phyloP scores from a whole-genome alignment of 495 filamentous ascomycete species.

The Copromyces sp. region DNA sequence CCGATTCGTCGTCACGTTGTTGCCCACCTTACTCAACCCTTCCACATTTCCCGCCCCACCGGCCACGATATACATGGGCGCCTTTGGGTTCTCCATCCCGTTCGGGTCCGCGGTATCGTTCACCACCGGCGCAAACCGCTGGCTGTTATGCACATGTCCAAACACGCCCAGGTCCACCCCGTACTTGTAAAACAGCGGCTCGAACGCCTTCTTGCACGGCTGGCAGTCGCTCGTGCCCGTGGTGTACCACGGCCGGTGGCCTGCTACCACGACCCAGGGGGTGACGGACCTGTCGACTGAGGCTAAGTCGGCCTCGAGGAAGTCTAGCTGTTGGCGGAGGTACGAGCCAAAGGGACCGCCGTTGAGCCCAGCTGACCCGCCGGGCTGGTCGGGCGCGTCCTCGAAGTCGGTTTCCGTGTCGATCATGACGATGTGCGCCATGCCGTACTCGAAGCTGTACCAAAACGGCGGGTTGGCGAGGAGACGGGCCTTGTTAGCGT shows the following conservation, averaged over 20 bases:
- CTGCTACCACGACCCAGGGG: conserved; percentile 49
- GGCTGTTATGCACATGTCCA: conserved; percentile 47
- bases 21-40: conserved; percentile 29
- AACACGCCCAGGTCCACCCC: conserved; percentile 52
- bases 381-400: conserved; percentile 33
- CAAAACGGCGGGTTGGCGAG: conserved; percentile 52
- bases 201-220: conserved; percentile 47
- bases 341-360: conserved; percentile 42
- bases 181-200: conserved; percentile 47
- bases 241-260: conserved; percentile 53
- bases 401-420: conserved; percentile 47
- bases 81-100: conserved; percentile 41
- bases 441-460: conserved; percentile 56
- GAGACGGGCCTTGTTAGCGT: conserved; percentile 36
- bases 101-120: conserved; percentile 35
- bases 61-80: conserved; percentile 47
- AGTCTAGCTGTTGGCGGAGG: conserved; percentile 32
- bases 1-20: conserved; percentile 33
- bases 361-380: conserved; percentile 36
- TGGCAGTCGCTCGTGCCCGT: conserved; percentile 34
- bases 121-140: conserved; percentile 20
- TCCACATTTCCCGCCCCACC: conserved; percentile 35
- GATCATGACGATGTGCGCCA: conserved; percentile 47
- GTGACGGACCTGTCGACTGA: conserved; percentile 40
- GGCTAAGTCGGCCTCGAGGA: conserved; percentile 34